phyloP scores from a whole-genome alignment of 2,329 filamentous ascomycete genomes.

The Xylaria sp. region DNA sequence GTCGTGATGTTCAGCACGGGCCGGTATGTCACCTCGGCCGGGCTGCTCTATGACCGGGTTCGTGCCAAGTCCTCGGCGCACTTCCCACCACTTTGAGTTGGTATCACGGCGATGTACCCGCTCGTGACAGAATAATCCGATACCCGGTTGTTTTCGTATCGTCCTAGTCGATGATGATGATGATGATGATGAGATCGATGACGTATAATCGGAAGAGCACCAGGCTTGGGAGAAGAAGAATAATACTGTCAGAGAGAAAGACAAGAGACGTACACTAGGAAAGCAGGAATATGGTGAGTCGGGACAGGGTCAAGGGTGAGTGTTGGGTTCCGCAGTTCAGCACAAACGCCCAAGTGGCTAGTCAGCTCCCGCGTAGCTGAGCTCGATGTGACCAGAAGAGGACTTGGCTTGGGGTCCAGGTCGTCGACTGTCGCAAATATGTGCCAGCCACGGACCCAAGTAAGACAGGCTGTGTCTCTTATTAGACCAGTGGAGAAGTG shows the following conservation, averaged over 20 bases:
- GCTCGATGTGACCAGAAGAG: constrained; percentile 19
- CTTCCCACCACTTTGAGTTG: constrained; percentile 30
- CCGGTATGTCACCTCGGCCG: constrained; percentile 36
- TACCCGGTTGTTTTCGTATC: constrained; percentile 8
- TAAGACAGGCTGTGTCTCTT: constrained; percentile 36
- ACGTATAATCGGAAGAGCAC: constrained; percentile 23
- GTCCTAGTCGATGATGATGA: constrained; percentile 5
- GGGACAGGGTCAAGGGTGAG: constrained; percentile 20
- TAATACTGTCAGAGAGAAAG: constrained; percentile 13
- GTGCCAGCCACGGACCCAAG: constrained; percentile 27
- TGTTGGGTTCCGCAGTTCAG: constrained; percentile 25
- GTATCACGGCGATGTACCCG: constrained; percentile 16
- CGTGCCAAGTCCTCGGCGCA: constrained; percentile 34
- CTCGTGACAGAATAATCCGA: background rate
- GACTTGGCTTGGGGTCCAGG: constrained; percentile 14
- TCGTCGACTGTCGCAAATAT: constrained; percentile 18
- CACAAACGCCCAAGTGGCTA: constrained; percentile 11
- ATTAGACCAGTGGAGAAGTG: constrained; percentile 22
- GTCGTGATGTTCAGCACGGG: constrained; percentile 34
- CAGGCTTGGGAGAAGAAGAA: constrained; percentile 22
- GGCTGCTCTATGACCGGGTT: constrained; percentile 39
- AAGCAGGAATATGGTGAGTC: constrained; percentile 16
- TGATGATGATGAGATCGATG: constrained; percentile 7
- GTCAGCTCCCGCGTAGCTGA: constrained; percentile 32
- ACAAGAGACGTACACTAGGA: constrained; percentile 19